Base-by-base conservation (phyloP, 139 green algal species). In the Ulvella scutata region DNA sequence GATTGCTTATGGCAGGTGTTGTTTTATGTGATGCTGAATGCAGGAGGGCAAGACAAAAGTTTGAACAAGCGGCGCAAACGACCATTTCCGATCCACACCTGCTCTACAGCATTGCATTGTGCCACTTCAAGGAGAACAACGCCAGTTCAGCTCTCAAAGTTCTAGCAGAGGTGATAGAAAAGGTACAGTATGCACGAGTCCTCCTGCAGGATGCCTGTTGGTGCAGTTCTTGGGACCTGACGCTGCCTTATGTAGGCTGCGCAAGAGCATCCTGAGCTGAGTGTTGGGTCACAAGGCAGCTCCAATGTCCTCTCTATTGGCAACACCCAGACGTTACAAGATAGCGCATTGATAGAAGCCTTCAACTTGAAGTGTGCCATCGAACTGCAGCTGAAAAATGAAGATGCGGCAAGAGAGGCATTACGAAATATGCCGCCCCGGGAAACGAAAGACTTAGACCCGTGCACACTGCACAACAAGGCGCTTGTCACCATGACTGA, bases 311-410 rank as follows among this genome's bases (percentile, higher is more conserved):
- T 87, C 51, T 90, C 82, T 75, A 88, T 96, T 21, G 90, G 88
- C 74, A 96, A 96, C 87, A 92, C 82, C 77, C 85, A 88, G 74
- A 82, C 83, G 37, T 83, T 96, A 26, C 87, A 88, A 75, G 83
- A 92, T 72, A 92, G 87, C 2, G 89, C 87, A 4, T 85, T 96
- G 4, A 83, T 96, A 7, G 91, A 96, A 83, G 88, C 89, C 0
- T 93, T 96, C 86, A 96, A 96, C 78, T 81, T 96, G 38, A 92
- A 94, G 79, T 88, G 87, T 1, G 91, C 91, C 2, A 90, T 96
- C 34, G 91, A 95, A 84, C 88, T 90, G 51, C 73, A 77, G 2
- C 85, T 93, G 83, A 87, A 90, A 72, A 93, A 93, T 75, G 60
- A 77, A 17, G 82, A 88, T 37, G 84, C 79, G n/a, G 87, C 88